These are phyloP conservation scores for Chenopodium berlandieri DNA, from an alignment of 148 eudicot species.

Conservation along the genomic window DNA sequence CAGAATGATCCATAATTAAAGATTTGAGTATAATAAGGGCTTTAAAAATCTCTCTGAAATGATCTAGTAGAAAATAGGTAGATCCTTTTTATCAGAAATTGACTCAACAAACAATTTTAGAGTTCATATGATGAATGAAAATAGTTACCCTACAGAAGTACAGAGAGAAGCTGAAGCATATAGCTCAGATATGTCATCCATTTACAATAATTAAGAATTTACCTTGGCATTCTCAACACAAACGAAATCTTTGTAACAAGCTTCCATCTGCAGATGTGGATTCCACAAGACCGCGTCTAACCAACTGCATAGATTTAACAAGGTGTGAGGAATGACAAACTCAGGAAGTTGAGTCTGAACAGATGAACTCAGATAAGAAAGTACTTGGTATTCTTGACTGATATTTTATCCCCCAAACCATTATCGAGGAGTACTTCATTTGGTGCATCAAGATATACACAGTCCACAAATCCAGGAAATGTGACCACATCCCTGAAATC, in stretches of 20 bases:
- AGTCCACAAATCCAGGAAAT: constrained; percentile 96
- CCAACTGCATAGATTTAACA: constrained; percentile 57
- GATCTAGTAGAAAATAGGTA: background rate
- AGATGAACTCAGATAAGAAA: background rate
- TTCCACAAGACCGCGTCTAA: constrained; percentile 94
- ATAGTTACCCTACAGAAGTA: background rate
- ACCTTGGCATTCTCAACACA: constrained; percentile 99
- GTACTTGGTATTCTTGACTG: constrained; percentile 73
- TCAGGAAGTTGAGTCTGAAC: background rate
- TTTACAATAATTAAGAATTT: background rate
- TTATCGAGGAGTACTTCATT: constrained; percentile 66
- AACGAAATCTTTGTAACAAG: constrained; percentile 89
- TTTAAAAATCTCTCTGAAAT: background rate
- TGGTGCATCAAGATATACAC: constrained; percentile 81
- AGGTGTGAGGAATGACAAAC: constrained; percentile 3
- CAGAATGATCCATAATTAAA: background rate
- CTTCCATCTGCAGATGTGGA: constrained; percentile 88
- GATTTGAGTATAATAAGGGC: background rate
- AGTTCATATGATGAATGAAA: background rate
- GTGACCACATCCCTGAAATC: constrained; percentile 71
- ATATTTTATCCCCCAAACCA: constrained; percentile 77
- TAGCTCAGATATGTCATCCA: background rate
- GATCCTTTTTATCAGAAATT: too few relatives aligned
- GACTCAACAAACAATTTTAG: background rate
- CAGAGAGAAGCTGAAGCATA: background rate